Conservation (phyloP, 1,284 basidiomycete species). For the Grifola frondosa region DNA sequence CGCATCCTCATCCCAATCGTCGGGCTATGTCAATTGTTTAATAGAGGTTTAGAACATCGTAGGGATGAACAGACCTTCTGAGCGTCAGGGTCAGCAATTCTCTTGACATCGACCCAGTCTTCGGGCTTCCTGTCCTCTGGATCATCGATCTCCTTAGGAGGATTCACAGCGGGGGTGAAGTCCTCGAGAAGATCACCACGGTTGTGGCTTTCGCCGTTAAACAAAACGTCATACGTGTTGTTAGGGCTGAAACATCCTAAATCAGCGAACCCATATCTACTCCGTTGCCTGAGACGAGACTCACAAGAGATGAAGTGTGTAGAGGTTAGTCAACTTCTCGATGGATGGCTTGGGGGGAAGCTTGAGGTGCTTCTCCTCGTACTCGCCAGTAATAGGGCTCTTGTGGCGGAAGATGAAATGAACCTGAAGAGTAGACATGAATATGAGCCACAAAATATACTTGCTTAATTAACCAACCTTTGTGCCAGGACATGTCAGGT, state of each 20-base stretch:
- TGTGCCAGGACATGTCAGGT: conserved; percentile 83
- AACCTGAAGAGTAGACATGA: conserved; percentile 46
- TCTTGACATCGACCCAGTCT: conserved; percentile 91
- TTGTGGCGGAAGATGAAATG: conserved; percentile 99
- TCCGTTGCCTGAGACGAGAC: conserved; percentile 26
- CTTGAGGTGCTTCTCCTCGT: conserved; percentile 96
- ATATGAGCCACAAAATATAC: conserved; percentile 1
- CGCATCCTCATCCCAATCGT: conserved; percentile 95
- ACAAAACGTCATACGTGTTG: conserved; percentile 91
- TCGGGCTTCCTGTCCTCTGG: conserved; percentile 88
- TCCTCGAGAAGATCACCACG: conserved; percentile 89
- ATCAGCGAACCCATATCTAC: neutral
- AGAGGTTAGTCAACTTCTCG: conserved; percentile 87
- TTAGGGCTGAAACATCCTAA: conserved; percentile 65
- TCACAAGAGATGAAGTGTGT: conserved; percentile 89
- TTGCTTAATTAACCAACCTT: conserved; percentile 52
- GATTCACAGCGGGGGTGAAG: conserved; percentile 96
- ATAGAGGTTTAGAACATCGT: neutral
- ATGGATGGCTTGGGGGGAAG: conserved; percentile 83
- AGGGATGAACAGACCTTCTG: conserved; percentile 64
- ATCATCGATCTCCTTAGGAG: conserved; percentile 90
- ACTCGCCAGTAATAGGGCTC: conserved; percentile 87
- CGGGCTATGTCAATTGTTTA: conserved; percentile 52
- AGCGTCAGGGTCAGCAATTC: conserved; percentile 84
- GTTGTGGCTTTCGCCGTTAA: conserved; percentile 85